Conservation (phyloP, 192 early-diverging fungal genomes). For the Coemansia asiatica region DNA sequence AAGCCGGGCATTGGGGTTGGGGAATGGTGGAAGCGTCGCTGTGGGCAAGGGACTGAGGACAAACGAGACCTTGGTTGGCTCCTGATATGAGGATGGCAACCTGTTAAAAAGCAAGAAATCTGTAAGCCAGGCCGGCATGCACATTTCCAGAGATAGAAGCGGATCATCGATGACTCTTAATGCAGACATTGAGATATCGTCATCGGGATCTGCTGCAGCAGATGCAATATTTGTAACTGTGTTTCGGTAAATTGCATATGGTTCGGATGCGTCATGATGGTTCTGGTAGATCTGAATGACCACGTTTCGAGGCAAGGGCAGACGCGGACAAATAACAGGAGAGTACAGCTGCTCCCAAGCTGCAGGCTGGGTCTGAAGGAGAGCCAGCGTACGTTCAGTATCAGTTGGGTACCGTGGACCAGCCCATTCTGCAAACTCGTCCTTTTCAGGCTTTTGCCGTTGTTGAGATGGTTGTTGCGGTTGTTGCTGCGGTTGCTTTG, state of each 20-base stretch:
- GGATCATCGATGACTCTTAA: conserved; percentile 37
- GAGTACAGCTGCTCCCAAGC: conserved; percentile 55
- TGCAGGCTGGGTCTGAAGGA: conserved; percentile 28
- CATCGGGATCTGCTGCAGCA: conserved; percentile 2
- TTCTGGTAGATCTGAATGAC: conserved; percentile 33
- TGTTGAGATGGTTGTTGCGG: not conserved
- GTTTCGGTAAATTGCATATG: conserved; percentile 41
- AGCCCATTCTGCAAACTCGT: conserved; percentile 33
- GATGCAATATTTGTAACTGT: conserved; percentile 9
- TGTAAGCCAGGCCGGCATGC: conserved; percentile 82
- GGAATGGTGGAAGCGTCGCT: conserved; percentile 43
- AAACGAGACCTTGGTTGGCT: conserved; percentile 83
- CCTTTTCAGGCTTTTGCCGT: conserved; percentile 7
- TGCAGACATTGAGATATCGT: conserved; percentile 19
- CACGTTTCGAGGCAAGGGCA: conserved; percentile 41
- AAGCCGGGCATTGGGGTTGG: conserved; percentile 62
- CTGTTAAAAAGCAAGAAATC: conserved; percentile 79
- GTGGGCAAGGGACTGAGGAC: conserved; percentile 65
- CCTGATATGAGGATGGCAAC: conserved; percentile 64
- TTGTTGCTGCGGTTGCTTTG: not conserved
- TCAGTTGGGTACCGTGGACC: conserved; percentile 47
- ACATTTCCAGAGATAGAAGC: conserved; percentile 62
- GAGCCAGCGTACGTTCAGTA: conserved; percentile 46
- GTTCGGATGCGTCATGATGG: conserved; percentile 32
- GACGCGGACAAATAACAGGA: conserved; percentile 46